Evolutionary conservation across 176 grass and related monocot genomes (phyloP).

Genomic region (Tillandsia leiboldiana): DNA sequence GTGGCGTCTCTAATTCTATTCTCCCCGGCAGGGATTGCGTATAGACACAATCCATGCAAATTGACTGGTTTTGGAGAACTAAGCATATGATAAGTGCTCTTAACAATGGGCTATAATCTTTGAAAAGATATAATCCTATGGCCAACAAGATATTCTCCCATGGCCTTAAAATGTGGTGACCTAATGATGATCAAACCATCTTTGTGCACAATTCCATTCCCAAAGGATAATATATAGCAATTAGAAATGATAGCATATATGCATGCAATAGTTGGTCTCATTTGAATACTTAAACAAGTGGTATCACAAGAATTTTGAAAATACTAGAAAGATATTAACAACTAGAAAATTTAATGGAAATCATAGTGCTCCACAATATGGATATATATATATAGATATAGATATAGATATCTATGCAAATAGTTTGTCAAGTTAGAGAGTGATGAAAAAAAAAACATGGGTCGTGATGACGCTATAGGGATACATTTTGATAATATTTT

Average conservation of each 20-base stretch:
- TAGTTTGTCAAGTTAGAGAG: too few relatives aligned
- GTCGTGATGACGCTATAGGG: too few relatives aligned
- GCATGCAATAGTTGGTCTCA: not conserved
- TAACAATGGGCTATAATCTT: not conserved
- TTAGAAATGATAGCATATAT: not conserved
- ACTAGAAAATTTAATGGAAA: too few relatives aligned
- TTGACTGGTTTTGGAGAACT: not conserved
- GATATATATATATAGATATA: too few relatives aligned
- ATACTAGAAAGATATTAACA: too few relatives aligned
- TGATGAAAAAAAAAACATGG: too few relatives aligned
- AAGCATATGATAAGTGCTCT: not conserved
- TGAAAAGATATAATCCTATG: not conserved
- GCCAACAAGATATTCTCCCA: constrained; percentile 4
- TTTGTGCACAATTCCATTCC: not conserved
- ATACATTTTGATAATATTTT: too few relatives aligned
- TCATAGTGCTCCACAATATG: too few relatives aligned
- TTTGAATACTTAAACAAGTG: not conserved
- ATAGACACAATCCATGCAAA: not conserved
- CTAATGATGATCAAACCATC: not conserved
- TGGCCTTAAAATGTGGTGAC: not conserved
- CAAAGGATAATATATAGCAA: not conserved
- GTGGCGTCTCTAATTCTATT: not conserved
- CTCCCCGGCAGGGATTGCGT: not conserved
- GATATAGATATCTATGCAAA: too few relatives aligned
- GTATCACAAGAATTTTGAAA: too few relatives aligned